Evolutionary conservation across 768 basidiomycete species (phyloP).

Genomic region (Cystofilobasidium ferigula): DNA sequence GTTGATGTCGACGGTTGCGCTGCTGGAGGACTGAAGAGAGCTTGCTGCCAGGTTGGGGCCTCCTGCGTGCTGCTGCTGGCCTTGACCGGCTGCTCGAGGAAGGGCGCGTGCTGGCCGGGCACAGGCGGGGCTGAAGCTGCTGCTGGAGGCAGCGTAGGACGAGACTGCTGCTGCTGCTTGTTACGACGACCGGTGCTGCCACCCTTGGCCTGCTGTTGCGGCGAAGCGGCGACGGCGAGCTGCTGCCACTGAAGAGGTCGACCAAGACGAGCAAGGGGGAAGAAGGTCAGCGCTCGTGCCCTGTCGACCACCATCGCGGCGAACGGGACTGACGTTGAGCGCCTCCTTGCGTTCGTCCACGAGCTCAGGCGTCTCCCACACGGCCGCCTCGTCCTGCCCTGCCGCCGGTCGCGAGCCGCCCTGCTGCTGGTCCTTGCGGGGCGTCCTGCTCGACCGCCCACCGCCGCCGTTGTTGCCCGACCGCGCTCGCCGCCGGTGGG

Average conservation of each 20-base stretch:
- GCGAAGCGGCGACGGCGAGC: background rate
- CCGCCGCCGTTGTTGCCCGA: too few relatives aligned
- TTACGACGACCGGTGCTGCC: background rate
- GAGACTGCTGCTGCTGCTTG: slow-evolving; percentile 3
- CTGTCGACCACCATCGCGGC: background rate
- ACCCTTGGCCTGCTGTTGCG: background rate
- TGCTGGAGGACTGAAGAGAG: background rate
- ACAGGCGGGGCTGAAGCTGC: background rate
- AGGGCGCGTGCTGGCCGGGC: background rate
- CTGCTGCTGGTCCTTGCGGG: background rate
- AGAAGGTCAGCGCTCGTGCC: background rate
- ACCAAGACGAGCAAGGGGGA: background rate
- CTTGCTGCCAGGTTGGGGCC: background rate
- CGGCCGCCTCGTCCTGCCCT: background rate
- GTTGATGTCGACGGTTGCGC: background rate
- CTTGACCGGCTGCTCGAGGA: background rate
- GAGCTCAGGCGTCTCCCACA: background rate
- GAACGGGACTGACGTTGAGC: background rate
- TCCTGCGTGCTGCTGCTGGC: background rate
- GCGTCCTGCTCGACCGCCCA: too few relatives aligned
- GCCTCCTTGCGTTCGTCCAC: background rate
- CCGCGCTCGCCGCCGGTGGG: too few relatives aligned
- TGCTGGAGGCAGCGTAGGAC: background rate
- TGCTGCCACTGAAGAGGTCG: too few relatives aligned
- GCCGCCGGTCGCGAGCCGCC: background rate